Evolutionary conservation across 2,329 filamentous ascomycete genomes (phyloP).

Genomic region (Nemania sp.): DNA sequence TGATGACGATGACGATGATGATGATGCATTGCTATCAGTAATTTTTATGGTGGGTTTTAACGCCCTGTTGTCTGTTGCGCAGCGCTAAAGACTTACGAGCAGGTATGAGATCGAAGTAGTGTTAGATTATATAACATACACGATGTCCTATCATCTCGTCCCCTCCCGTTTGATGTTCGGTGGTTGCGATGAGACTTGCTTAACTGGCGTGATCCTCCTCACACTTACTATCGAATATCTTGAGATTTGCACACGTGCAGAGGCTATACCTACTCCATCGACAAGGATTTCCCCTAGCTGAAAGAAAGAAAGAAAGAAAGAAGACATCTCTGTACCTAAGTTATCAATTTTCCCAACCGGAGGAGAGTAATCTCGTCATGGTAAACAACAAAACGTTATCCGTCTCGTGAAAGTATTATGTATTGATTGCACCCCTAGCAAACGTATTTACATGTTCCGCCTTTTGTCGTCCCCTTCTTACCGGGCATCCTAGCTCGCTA

Average conservation of each 20-base stretch:
- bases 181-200: no score
- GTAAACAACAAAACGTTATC: neutral
- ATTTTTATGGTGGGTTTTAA: neutral
- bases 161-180: no score
- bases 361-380: neutral
- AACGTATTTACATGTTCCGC: constrained; percentile 9
- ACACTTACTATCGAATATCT: no score
- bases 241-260: no score
- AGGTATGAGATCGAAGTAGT: neutral
- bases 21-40: neutral
- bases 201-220: no score
- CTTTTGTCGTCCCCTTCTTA: neutral
- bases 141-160: no score
- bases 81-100: neutral
- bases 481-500: constrained; percentile 9
- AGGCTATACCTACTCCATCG: no score
- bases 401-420: constrained; percentile 1
- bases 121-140: no score
- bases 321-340: no score
- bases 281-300: no score
- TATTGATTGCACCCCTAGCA: constrained; percentile 1
- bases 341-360: no score
- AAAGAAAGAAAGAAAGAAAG: neutral
- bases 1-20: no score
- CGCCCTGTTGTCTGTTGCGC: neutral